phyloP scores from a whole-genome alignment of 306 rosid species.

The Castanea mollissima region DNA sequence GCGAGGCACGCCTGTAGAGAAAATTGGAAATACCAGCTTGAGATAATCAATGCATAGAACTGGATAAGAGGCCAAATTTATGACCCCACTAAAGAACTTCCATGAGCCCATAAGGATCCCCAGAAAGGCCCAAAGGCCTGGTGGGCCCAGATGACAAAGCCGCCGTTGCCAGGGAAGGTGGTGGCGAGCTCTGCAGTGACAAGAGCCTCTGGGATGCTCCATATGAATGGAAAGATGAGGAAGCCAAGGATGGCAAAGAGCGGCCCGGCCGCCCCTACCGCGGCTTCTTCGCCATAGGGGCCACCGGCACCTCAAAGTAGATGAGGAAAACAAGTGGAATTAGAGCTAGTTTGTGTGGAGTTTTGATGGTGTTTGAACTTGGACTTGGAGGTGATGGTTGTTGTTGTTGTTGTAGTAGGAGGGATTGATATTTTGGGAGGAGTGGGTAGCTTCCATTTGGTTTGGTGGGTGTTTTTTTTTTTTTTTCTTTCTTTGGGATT shows the following conservation, averaged over 20 bases:
- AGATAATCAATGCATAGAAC: conserved; percentile 43
- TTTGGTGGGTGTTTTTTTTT: background rate
- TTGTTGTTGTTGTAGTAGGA: background rate
- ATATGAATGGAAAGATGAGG: conserved; percentile 40
- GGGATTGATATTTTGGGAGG: conserved; percentile 1
- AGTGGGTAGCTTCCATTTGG: background rate
- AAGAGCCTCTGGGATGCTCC: conserved; percentile 47
- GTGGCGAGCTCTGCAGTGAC: conserved; percentile 44
- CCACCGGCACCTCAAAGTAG: conserved; percentile 47
- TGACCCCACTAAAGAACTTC: conserved; percentile 41
- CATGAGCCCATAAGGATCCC: conserved; percentile 50
- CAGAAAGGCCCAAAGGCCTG: conserved; percentile 47
- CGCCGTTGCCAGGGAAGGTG: conserved; percentile 45
- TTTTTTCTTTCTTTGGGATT: background rate
- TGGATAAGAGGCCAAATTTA: conserved; percentile 42
- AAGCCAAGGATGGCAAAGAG: conserved; percentile 45
- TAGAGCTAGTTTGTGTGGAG: conserved; percentile 29
- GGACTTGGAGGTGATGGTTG: background rate
- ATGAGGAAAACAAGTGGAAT: conserved; percentile 43
- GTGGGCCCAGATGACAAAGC: conserved; percentile 39
- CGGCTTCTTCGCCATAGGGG: conserved; percentile 32
- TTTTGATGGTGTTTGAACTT: background rate
- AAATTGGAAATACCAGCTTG: conserved; percentile 33
- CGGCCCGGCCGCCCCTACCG: conserved; percentile 37
- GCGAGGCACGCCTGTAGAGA: conserved; percentile 36